Base-by-base conservation (phyloP, 2,329 filamentous ascomycete species). In the Colletotrichum lindemuthianum region DNA sequence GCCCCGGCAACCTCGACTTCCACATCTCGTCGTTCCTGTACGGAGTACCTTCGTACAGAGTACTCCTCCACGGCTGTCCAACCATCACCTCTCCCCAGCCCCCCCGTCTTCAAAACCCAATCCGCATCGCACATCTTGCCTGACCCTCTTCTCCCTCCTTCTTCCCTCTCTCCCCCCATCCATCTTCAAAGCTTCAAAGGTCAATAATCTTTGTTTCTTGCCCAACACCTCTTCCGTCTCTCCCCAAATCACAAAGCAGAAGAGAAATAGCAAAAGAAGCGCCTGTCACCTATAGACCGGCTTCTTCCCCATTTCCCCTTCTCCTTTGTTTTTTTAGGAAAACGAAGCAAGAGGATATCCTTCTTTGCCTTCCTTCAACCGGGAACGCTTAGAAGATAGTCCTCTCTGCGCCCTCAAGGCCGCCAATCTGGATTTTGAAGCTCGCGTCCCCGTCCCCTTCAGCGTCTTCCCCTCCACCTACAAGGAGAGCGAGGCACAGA, bases 351-450 rank as follows among this genome's bases (percentile, higher is more conserved):
- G 84, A 86, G 84, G 82, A 84, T 88, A 88, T 81, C 86, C 85
- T 84, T 88, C 86, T 86, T 88, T 88, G 88, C 86, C 86, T 79
- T 70, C 79, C 78, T 81, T 79, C 79, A 88, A 88, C 87, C 72
- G 78, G 80, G 79, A 78, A 80, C 80, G 78, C 76, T 78, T 79
- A 92, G 90, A 90, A 88, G 85, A 86, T 88, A 81, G 79, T 84
- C 82, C 65, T 68, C 67, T 64, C 81, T 78, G 82, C 88, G 84
- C 83, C 81, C 80, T 79, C 73, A 89, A 91, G 90, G 89, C 91
- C 91, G 92, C 85, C 92, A 97, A 93, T 87, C 94, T 97, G 94
- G 94, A 97, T 92, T 97, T 97, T 96, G 94, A 97, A 92, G 93
- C 94, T 85, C 92, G 93, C 84, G 92, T 97, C 84, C 93, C 95